A percentile compares a stretch with the other conserved stretches of the same genome.
These are phyloP conservation scores for Laetiporus sulphureus DNA, from an alignment of 1,284 basidiomycete genomes.

Conservation along the genomic window DNA sequence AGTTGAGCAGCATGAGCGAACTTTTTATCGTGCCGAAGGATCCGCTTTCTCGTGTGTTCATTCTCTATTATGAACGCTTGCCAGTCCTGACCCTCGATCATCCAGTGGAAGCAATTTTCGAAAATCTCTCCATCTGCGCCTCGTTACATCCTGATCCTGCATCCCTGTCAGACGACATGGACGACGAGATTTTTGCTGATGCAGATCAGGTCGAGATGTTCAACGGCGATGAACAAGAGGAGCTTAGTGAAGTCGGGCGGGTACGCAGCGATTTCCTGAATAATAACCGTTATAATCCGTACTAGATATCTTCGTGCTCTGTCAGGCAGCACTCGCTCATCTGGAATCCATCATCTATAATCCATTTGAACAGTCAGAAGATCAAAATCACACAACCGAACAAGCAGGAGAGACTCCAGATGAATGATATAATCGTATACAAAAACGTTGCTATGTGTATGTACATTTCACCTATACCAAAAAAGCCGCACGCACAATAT, in stretches of 20 bases:
- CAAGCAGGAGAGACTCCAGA: too few species aligned
- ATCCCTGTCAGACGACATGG: slow-evolving; percentile 36
- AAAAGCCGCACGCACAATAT: too few species aligned
- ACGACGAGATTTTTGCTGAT: slow-evolving; percentile 59
- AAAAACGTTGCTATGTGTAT: too few species aligned
- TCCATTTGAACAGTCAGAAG: slow-evolving; percentile 27
- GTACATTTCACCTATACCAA: too few species aligned
- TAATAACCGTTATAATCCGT: slow-evolving; percentile 77
- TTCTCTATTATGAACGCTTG: slow-evolving; percentile 5
- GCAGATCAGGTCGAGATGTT: slow-evolving; percentile 47
- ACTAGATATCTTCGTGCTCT: slow-evolving; percentile 49
- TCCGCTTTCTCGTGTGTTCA: slow-evolving; percentile 50
- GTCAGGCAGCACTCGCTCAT: slow-evolving; percentile 66
- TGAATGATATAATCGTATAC: too few species aligned
- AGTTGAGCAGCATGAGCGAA: slow-evolving; percentile 62
- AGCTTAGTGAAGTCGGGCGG: slow-evolving; percentile 82
- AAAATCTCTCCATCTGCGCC: slow-evolving; percentile 83
- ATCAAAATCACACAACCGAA: too few species aligned
- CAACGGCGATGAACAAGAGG: slow-evolving; percentile 53
- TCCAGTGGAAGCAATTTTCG: slow-evolving; percentile 83
- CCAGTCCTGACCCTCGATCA: background rate
- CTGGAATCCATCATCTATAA: slow-evolving; percentile 72
- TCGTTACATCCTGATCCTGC: slow-evolving; percentile 82
- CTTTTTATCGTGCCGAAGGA: slow-evolving; percentile 65
- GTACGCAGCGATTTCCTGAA: slow-evolving; percentile 89